These are phyloP conservation scores for Neophaeococcomyces aloes DNA, from an alignment of 2,329 filamentous ascomycete species.

Conservation along the genomic window DNA sequence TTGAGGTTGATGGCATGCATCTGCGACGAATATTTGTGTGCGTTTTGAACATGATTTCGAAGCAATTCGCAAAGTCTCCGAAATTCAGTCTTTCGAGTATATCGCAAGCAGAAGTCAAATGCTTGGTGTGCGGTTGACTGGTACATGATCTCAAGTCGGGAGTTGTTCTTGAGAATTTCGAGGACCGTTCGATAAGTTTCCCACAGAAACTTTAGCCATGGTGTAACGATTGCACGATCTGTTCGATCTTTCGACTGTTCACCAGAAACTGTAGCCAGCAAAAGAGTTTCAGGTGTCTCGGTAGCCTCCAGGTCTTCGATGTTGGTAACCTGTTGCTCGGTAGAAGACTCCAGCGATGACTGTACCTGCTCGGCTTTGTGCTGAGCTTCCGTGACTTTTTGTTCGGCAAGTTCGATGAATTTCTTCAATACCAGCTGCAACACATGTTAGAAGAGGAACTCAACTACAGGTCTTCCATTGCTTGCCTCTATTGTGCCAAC, in stretches of 20 bases:
- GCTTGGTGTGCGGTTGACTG: conserved; percentile 96
- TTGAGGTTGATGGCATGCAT: conserved; percentile 99
- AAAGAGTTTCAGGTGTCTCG: conserved; percentile 95
- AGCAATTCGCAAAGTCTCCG: conserved; percentile 94
- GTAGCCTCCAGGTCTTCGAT: conserved; percentile 85
- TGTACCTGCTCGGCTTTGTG: conserved; percentile 93
- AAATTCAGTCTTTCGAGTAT: conserved; percentile 98
- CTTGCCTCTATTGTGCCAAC: conserved; percentile 88
- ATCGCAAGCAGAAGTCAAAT: conserved; percentile 97
- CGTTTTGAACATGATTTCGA: conserved; percentile 96
- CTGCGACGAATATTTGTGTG: conserved; percentile 96
- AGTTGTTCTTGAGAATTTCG: conserved; percentile 98
- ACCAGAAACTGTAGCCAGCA: conserved; percentile 92
- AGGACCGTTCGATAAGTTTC: conserved; percentile 97
- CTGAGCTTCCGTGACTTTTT: conserved; percentile 93
- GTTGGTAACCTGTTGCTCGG: conserved; percentile 51
- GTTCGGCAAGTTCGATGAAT: conserved; percentile 93
- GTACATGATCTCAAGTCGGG: conserved; percentile 92
- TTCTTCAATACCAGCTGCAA: conserved; percentile 77
- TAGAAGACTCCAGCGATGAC: conserved; percentile 66
- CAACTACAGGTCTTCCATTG: conserved; percentile 6
- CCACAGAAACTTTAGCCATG: conserved; percentile 99
- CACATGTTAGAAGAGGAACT: conserved; percentile 9
- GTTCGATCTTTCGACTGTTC: conserved; percentile 96
- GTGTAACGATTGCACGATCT: conserved; percentile 94